phyloP scores from a whole-genome alignment of 2,329 filamentous ascomycete species.

The Aureobasidium sp. region DNA sequence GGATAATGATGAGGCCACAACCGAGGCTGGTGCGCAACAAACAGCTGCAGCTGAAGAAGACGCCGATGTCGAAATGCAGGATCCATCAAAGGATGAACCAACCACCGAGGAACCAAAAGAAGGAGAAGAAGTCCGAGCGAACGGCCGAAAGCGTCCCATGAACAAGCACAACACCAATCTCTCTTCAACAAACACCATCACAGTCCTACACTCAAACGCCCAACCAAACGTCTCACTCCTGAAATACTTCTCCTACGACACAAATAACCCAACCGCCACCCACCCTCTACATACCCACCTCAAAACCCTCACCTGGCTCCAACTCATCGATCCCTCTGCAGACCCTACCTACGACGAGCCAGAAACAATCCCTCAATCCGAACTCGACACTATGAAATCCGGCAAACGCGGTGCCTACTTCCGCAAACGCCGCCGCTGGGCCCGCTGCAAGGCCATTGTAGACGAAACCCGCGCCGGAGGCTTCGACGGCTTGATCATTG shows the following conservation, averaged over 20 bases:
- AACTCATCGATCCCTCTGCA: slow-evolving; percentile 67
- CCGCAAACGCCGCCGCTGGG: slow-evolving; percentile 81
- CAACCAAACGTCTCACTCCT: slow-evolving; percentile 83
- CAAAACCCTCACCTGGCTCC: slow-evolving; percentile 82
- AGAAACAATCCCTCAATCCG: slow-evolving; percentile 47
- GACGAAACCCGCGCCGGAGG: slow-evolving; percentile 65
- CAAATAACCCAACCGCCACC: slow-evolving; percentile 49
- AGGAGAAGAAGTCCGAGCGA: background rate
- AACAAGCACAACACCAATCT: slow-evolving; percentile 9
- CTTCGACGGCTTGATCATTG: slow-evolving; percentile 77
- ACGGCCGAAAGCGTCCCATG: background rate
- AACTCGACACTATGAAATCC: slow-evolving; percentile 64
- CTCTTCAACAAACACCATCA: slow-evolving; percentile 60
- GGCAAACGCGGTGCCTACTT: slow-evolving; percentile 78
- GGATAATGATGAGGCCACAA: slow-evolving; percentile 20
- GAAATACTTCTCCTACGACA: slow-evolving; percentile 84
- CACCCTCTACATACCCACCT: slow-evolving; percentile 80
- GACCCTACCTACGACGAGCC: slow-evolving; percentile 71
- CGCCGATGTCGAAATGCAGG: background rate
- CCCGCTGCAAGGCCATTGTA: slow-evolving; percentile 61
- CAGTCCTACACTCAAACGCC: slow-evolving; percentile 69
- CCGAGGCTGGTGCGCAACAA: slow-evolving; percentile 11
- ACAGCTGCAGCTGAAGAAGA: background rate
- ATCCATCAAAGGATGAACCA: background rate
- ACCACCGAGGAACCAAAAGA: background rate